Base-by-base conservation (phyloP, 139 green algal species). In the Volvox africanus region DNA sequence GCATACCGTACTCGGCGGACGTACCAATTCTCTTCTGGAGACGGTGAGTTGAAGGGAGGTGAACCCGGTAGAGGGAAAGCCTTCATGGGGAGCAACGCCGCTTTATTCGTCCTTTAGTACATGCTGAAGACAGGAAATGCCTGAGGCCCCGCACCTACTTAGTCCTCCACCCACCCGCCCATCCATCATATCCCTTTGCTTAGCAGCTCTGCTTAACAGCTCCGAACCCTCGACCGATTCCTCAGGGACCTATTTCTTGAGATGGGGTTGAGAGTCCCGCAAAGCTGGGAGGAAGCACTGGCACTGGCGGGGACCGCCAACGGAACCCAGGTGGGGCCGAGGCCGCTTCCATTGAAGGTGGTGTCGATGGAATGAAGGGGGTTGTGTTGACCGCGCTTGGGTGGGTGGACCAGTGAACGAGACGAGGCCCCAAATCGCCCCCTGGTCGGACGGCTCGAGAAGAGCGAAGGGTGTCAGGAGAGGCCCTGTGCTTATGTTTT, bases 1-100 rank as follows among this genome's bases (percentile, higher is more conserved):
- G 73, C 50, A 77, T 90, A 2, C 86, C 86, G 21, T 90, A 90
- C 86, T 65, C 71, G 19, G 73, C 73, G 6, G 86, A 90, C 44
- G 73, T 83, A 21, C 86, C 86, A 14, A 30, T 90, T 28, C 86
- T 90, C 13, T 90, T 90, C 55, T 90, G 37, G 36, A 22, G 78
- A 20, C 36, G 37, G 78, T 32, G 36, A n/a, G 78, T 84, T 14
- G 16, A 6, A 82, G 67, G 67, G 6, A 75, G 67, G 67, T 26
- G 67, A 28, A 75, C 71, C 71, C 71, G 12, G 62, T 19, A 26
- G 62, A 19, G 62, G 65, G 65, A 73, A 73, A 28, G 65, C 21
- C 21, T n/a, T n/a, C n/a, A n/a, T n/a, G n/a, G 62, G 65, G 65
- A 12, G 65, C 65, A 28, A 24, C 16, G 65, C 65, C 65, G 65